Conservation (phyloP, 805 yeast genomes). For the Candida ascalaphidarum region DNA sequence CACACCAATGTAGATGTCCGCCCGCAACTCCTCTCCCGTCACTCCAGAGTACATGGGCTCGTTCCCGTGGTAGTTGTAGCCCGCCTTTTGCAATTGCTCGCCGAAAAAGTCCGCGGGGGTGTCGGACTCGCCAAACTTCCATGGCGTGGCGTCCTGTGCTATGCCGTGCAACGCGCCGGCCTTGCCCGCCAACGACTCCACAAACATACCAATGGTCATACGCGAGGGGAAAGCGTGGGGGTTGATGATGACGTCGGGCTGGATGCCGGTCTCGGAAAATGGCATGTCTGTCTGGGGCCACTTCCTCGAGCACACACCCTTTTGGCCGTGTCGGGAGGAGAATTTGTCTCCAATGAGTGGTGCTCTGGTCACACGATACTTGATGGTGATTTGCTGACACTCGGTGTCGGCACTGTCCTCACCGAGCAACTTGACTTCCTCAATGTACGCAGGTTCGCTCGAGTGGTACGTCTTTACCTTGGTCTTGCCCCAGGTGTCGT, state of each 20-base stretch:
- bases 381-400: constrained; percentile 78
- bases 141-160: constrained; percentile 96
- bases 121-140: constrained; percentile 84
- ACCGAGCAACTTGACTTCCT: constrained; percentile 87
- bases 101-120: constrained; percentile 98
- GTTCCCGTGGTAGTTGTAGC: constrained; percentile 96
- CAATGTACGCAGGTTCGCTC: constrained; percentile 88
- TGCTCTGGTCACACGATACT: constrained; percentile 82
- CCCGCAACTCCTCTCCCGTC: constrained; percentile 95
- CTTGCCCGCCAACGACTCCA: constrained; percentile 96
- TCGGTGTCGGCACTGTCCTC: constrained; percentile 72
- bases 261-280: constrained; percentile 91
- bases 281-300: constrained; percentile 99
- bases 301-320: constrained; percentile 96
- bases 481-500: constrained; percentile 85
- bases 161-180: constrained; percentile 97
- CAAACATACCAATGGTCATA: constrained; percentile 99
- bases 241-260: constrained; percentile 94
- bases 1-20: constrained; percentile 92
- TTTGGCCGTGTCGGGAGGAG: constrained; percentile 96
- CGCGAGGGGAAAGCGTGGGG: constrained; percentile 99
- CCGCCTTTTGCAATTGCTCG: constrained; percentile 78
- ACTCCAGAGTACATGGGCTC: constrained; percentile 99
- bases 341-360: constrained; percentile 97
- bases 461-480: constrained; percentile 90